Percentiles rank a stretch among this genome's conserved stretches.
These are phyloP conservation scores for Candida verbasci DNA, from an alignment of 805 yeast species.

Conservation along the genomic window DNA sequence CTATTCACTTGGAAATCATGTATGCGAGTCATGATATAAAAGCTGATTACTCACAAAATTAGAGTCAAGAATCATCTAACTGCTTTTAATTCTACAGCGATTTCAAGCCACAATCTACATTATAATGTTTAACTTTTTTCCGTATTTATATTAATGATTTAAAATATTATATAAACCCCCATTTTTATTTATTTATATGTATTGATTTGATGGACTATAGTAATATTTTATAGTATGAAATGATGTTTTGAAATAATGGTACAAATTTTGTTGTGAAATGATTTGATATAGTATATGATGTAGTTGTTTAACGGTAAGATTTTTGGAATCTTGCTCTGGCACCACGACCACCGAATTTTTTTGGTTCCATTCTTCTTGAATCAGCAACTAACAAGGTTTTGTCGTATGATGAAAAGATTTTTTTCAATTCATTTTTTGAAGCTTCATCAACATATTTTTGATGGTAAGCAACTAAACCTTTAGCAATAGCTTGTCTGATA, in stretches of 20 bases:
- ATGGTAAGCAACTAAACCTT: slow-evolving; percentile 99
- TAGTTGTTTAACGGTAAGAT: slow-evolving; percentile 90
- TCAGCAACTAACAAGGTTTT: slow-evolving; percentile 99
- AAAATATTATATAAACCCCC: slow-evolving; percentile 8
- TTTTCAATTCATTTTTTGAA: slow-evolving; percentile 98
- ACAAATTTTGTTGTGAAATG: slow-evolving; percentile 6
- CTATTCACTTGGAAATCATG: no score
- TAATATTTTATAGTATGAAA: slow-evolving; percentile 6
- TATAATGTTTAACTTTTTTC: slow-evolving; percentile 2
- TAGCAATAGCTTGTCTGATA: slow-evolving; percentile 99
- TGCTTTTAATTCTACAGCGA: no score
- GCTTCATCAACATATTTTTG: slow-evolving; percentile 99
- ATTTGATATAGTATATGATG: slow-evolving; percentile 1
- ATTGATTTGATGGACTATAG: slow-evolving; percentile 3
- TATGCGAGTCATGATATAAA: not conserved
- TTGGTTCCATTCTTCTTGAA: slow-evolving; percentile 99
- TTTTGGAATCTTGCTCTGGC: slow-evolving; percentile 99
- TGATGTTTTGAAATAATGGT: slow-evolving; percentile 2
- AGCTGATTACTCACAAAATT: not conserved
- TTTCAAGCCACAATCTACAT: no score
- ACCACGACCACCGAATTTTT: slow-evolving; percentile 99
- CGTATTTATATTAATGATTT: slow-evolving; percentile 8
- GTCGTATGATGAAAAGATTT: slow-evolving; percentile 96
- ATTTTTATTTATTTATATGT: not conserved
- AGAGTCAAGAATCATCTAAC: no score